Evolutionary conservation across 768 basidiomycete genomes (phyloP), one percentile per base, ranked within the genome.

Genomic region (Porpolomopsis calyptriformis): DNA sequence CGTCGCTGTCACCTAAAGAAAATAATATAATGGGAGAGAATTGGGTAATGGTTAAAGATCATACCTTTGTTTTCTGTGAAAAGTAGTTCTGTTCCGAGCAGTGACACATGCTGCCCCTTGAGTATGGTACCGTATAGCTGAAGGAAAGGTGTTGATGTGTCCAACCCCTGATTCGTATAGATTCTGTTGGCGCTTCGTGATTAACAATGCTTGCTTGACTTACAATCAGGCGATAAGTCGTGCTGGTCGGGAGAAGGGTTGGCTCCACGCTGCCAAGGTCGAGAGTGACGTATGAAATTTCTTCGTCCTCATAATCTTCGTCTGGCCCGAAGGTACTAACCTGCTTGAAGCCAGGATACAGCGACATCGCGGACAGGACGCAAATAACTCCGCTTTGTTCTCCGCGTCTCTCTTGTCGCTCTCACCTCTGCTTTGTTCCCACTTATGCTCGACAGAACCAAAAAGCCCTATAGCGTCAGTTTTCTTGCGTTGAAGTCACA

Each of bases 91-190:
- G 83, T 82, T 2, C 87, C 87, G 2, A 89, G 64, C 3, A 89
- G 67, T 14, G 67, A 57, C 46, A 83, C 76, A 49, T 87, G 78
- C 29, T 69, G 64, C 0, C 87, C 87, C 59, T 79, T 79, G 51
- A 88, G 70, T 16, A 86, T 69, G 1, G 82, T 81, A 2, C 85
- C 85, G 4, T 81, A 79, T 1, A 89, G 68, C 52, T 90, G 87
- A 18, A 90, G 60, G 52, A 78, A 86, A 0, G 87, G 86, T 0
- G 77, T 81, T 0, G 83, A 76, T 0, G 83, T 83, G 56, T 90
- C 85, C 19, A 89, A 59, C 1, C 85, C 86, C 87, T 85, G 52
- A 12, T 47, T n/a, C n/a, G n/a, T n/a, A n/a, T n/a, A n/a, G n/a
- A 22, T 40, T 8, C 40, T 10, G 36, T 27, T 29, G 22, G 4